A percentile compares a stretch with the other conserved stretches of the same genome.
These are phyloP conservation scores for Epichloe sp. DNA, from an alignment of 2,329 filamentous ascomycete genomes.

Conservation along the genomic window DNA sequence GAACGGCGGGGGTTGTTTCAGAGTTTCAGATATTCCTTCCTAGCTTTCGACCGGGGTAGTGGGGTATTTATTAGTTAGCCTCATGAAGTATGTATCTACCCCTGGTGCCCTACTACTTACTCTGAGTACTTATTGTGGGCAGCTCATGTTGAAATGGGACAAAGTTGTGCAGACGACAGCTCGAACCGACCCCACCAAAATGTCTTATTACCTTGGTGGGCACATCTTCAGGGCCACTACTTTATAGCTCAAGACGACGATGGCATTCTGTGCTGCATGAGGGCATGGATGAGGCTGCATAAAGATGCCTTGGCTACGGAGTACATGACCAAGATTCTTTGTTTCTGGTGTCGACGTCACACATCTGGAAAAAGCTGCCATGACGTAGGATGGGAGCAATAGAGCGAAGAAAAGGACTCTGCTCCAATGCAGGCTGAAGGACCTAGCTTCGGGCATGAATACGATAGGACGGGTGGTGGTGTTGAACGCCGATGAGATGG, in stretches of 20 bases:
- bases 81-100: too few relatives aligned
- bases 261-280: background rate
- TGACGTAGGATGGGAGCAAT: background rate
- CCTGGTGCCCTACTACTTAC: too few relatives aligned
- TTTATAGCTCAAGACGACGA: background rate
- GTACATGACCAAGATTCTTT: background rate
- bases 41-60: constrained; percentile 1
- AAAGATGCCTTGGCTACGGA: background rate
- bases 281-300: background rate
- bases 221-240: background rate
- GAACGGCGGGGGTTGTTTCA: constrained; percentile 3
- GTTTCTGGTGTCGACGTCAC: background rate
- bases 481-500: background rate
- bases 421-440: too few relatives aligned
- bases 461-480: background rate
- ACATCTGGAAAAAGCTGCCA: background rate
- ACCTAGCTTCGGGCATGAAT: too few relatives aligned
- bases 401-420: too few relatives aligned
- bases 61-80: background rate
- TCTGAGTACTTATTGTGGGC: too few relatives aligned
- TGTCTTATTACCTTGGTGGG: constrained; percentile 2
- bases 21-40: constrained; percentile 4
- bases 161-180: background rate
- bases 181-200: background rate
- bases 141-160: background rate